Percentiles rank a stretch among this genome's conserved stretches.
phyloP scores from a whole-genome alignment of 75 land plant species.

The Chamaecyparis obtusa region DNA sequence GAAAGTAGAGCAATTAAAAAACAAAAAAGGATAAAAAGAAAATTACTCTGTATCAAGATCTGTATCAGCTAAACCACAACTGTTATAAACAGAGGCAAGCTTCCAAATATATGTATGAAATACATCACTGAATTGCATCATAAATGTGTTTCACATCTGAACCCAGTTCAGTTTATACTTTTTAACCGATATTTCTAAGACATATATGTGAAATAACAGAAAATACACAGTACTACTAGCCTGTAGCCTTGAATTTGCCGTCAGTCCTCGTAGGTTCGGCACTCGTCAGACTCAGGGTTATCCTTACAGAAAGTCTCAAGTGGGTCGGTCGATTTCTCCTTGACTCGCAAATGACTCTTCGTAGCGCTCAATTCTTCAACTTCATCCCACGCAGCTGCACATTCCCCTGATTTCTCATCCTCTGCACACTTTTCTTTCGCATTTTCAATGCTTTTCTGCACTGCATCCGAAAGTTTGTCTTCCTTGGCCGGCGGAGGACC shows the following conservation, averaged over 20 bases:
- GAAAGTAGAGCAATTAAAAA: too few relatives aligned
- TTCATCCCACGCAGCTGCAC: constrained; percentile 97
- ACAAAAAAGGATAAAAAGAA: too few relatives aligned
- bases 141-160: neutral
- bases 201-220: neutral
- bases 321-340: constrained; percentile 45
- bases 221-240: neutral
- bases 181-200: neutral
- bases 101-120: neutral
- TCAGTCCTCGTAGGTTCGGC: constrained; percentile 90
- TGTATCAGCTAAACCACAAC: too few relatives aligned
- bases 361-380: constrained; percentile 96
- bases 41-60: too few relatives aligned
- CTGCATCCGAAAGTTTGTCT: constrained; percentile 44
- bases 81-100: too few relatives aligned
- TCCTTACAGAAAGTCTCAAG: constrained; percentile 88
- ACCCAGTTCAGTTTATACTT: neutral
- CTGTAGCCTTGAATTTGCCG: too few relatives aligned
- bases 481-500: constrained; percentile 1
- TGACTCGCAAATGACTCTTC: constrained; percentile 54
- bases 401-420: constrained; percentile 68
- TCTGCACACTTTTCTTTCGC: constrained; percentile 76
- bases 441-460: constrained; percentile 68
- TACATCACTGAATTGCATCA: neutral
- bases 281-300: constrained; percentile 94